Conservation (phyloP, 352 stramenopile species). For the Phytophthora palmivora region DNA sequence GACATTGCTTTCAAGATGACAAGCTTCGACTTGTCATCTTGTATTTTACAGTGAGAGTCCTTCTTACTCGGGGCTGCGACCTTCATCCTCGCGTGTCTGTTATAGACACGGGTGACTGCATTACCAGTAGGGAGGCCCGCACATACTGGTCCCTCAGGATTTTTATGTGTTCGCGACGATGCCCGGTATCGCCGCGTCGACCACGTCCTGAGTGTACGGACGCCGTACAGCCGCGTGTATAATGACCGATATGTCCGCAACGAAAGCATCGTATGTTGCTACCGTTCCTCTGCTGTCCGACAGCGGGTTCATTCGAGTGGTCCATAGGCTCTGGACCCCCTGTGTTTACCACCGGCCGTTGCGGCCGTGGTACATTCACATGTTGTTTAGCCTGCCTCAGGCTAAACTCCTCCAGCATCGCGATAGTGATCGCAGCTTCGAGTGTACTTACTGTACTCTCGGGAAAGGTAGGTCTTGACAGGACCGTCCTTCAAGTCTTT, state of each 20-base stretch:
- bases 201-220: neutral
- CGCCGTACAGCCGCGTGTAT: neutral
- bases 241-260: neutral
- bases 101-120: neutral
- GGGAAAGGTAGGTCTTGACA: neutral
- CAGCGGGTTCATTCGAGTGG: neutral
- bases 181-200: too few relatives aligned
- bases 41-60: neutral
- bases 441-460: neutral
- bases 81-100: neutral
- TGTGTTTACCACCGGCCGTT: too few relatives aligned
- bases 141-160: neutral
- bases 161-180: too few relatives aligned
- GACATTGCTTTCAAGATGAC: too few relatives aligned
- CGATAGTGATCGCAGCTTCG: neutral
- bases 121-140: neutral
- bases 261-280: neutral
- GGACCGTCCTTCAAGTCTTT: neutral
- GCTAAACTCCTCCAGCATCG: too few relatives aligned
- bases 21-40: conserved; percentile 6
- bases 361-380: too few relatives aligned
- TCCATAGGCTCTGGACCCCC: neutral
- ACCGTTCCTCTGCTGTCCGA: neutral
- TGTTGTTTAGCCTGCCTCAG: too few relatives aligned
- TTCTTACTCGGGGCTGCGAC: too few relatives aligned